A percentile compares a stretch with the other conserved stretches of the same genome.
These are phyloP conservation scores for Barbarea vulgaris DNA, from an alignment of 345 rosid species.

Conservation along the genomic window DNA sequence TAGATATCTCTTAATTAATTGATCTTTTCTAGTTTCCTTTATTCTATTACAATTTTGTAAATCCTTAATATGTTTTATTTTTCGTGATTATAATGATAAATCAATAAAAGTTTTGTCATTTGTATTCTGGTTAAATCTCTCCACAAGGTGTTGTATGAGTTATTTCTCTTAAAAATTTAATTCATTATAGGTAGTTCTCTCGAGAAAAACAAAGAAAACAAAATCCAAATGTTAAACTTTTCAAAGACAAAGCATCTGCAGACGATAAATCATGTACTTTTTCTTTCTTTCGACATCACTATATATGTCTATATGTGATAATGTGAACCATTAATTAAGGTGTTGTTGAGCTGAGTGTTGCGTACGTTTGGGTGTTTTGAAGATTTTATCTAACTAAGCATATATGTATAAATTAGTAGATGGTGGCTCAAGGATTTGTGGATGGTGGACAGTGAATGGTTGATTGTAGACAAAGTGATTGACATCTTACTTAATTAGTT, in stretches of 20 bases:
- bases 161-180: neutral
- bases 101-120: neutral
- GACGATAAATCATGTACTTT: too few species aligned
- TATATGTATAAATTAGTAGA: neutral
- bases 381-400: neutral
- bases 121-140: neutral
- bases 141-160: neutral
- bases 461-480: neutral
- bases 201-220: too few species aligned
- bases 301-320: too few species aligned
- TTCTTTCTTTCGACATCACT: too few species aligned
- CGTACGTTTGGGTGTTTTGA: neutral
- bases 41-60: neutral
- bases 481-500: neutral
- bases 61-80: neutral
- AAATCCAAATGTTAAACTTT: neutral
- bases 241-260: too few species aligned
- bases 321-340: too few species aligned
- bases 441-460: neutral
- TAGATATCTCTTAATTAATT: neutral
- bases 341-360: too few species aligned
- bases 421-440: neutral
- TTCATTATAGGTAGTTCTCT: neutral
- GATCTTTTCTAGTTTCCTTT: neutral
- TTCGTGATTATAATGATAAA: neutral